Conservation (phyloP, 495 filamentous ascomycete species). For the Penicillium flavigenum region DNA sequence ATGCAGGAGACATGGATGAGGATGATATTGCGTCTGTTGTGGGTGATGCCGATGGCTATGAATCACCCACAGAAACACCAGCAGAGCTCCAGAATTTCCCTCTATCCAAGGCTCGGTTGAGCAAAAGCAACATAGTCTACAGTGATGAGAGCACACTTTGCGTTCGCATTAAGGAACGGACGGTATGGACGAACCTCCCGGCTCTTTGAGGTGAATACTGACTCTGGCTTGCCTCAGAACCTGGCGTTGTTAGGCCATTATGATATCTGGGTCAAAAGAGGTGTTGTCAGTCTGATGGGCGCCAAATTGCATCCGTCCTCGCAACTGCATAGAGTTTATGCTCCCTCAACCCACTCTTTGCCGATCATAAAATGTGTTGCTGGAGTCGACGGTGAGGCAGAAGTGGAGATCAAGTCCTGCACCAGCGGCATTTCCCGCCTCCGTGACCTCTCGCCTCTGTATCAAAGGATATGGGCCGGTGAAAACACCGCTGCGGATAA, state of each 20-base stretch:
- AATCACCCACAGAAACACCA: slow-evolving; percentile 36
- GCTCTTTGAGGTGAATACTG: slow-evolving; percentile 11
- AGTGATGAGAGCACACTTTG: slow-evolving; percentile 42
- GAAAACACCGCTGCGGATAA: slow-evolving; percentile 41
- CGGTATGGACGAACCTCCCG: slow-evolving; percentile 26
- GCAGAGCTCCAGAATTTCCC: slow-evolving; percentile 42
- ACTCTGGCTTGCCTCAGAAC: slow-evolving; percentile 44
- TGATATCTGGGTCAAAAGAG: slow-evolving; percentile 65
- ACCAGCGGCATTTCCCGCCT: slow-evolving; percentile 57
- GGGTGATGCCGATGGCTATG: slow-evolving; percentile 37
- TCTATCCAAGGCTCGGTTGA: slow-evolving; percentile 42
- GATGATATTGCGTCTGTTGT: slow-evolving; percentile 28
- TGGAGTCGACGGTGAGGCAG: slow-evolving; percentile 47
- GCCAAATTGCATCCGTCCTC: slow-evolving; percentile 58
- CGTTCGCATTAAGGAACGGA: slow-evolving; percentile 45
- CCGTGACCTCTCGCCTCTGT: slow-evolving; percentile 63
- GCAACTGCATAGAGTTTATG: slow-evolving; percentile 60
- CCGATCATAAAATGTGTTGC: slow-evolving; percentile 63
- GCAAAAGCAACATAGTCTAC: slow-evolving; percentile 43
- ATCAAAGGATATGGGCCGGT: slow-evolving; percentile 73
- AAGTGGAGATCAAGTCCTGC: slow-evolving; percentile 54
- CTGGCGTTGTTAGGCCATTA: slow-evolving; percentile 71
- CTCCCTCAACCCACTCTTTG: slow-evolving; percentile 73
- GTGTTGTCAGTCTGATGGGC: slow-evolving; percentile 63
- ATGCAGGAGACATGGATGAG: slow-evolving; percentile 23